Evolutionary conservation across 1,284 basidiomycete genomes (phyloP), one percentile per base, ranked within the genome.

Genomic region (Phellopilus nigrolimitatus): DNA sequence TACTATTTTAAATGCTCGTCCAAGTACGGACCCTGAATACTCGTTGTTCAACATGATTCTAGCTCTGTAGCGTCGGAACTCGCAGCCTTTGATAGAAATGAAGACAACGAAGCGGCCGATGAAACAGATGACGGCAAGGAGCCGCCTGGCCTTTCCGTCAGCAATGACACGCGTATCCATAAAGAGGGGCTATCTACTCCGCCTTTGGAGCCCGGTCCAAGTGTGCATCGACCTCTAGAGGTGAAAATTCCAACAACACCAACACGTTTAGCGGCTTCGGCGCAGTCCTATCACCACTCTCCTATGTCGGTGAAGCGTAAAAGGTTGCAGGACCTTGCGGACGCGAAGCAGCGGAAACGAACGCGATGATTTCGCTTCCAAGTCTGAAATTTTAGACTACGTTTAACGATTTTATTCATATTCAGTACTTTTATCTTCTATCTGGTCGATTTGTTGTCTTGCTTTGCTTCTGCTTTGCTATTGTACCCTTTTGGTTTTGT

Each of bases 241-340:
- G 22, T 12, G 6, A 22, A 28, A 7, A 25, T 24, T 27, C 31
- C 39, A 2, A 4, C 15, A 4, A 38, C 39, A 34, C 31, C 39
- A 12, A 33, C 33, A 22, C 25, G 22, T n/a, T 12, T 17, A 25
- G 8, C 53, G 50, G 0, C 43, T 37, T 19, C 57, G n/a, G 50
- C 59, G 10, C 43, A 58, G 12, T 57, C 61, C 5, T 71, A 68
- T 56, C 53, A 62, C 1, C 45, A 62, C 28, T 70, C 69, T 5
- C 70, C 71, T 2, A 53, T 52, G 1, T 58, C 60, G 24, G 68
- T 66, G 44, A 75, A 73, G 58, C 60, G 71, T 41, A 67, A 64
- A 59, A 60, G 62, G 36, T 50, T 74, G 58, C 62, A 66, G 46
- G 57, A 67, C 22, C 59, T 74, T 38, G 70, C 66, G 2, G 61